phyloP scores from a whole-genome alignment of 2,329 filamentous ascomycete genomes.

The Teratosphaeriaceae sp. region DNA sequence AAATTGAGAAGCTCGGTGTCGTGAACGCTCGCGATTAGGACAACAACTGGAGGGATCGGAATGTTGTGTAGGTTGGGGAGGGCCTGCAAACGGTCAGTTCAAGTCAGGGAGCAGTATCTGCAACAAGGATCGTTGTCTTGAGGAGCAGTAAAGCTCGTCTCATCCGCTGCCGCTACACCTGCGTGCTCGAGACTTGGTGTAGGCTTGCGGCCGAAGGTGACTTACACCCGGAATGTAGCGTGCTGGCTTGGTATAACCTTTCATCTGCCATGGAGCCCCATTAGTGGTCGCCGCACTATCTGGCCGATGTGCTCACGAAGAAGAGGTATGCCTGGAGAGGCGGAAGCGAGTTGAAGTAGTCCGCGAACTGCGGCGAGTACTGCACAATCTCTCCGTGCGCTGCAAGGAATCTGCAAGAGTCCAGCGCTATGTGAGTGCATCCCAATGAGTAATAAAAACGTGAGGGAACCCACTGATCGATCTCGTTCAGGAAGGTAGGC shows the following conservation, averaged over 20 bases:
- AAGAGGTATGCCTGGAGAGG: constrained; percentile 3
- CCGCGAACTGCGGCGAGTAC: not conserved
- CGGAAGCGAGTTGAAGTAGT: not conserved
- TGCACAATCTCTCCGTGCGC: constrained; percentile 3
- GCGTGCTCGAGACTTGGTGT: too few relatives aligned
- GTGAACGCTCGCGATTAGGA: not conserved
- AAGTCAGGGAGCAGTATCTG: not conserved
- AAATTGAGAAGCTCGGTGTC: constrained; percentile 3
- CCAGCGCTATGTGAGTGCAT: too few relatives aligned
- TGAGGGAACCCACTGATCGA: too few relatives aligned
- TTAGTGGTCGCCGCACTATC: not conserved
- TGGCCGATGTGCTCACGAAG: not conserved
- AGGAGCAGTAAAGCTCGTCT: too few relatives aligned
- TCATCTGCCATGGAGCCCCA: not conserved
- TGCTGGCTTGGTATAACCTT: constrained; percentile 4
- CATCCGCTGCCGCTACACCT: too few relatives aligned
- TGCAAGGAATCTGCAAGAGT: constrained; percentile 1
- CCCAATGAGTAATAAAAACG: too few relatives aligned
- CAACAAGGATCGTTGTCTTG: too few relatives aligned
- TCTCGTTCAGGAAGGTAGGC: too few relatives aligned
- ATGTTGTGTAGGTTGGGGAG: not conserved
- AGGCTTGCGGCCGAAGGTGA: too few relatives aligned
- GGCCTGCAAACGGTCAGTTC: not conserved
- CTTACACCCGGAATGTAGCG: constrained; percentile 1
- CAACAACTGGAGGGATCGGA: not conserved